These are phyloP conservation scores for Pezicula neosporulosa DNA, from an alignment of 2,329 filamentous ascomycete species.

Conservation along the genomic window DNA sequence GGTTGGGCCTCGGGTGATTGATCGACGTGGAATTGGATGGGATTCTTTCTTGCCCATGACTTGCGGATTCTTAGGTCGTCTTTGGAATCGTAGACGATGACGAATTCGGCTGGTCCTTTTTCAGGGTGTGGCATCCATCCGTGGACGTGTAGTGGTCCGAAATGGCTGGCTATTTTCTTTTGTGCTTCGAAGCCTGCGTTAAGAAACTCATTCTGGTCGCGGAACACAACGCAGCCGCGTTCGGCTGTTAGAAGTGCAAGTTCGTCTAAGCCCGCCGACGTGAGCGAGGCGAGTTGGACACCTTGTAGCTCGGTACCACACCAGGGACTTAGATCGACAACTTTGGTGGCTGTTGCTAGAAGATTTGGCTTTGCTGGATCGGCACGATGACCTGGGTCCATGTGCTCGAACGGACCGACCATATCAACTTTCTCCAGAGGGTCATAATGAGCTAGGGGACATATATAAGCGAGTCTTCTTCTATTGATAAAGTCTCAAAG, in stretches of 20 bases:
- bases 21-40: slow-evolving; percentile 82
- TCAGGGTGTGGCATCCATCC: slow-evolving; percentile 32
- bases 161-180: slow-evolving; percentile 66
- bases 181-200: slow-evolving; percentile 65
- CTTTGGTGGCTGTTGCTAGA: slow-evolving; percentile 53
- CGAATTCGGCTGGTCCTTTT: slow-evolving; percentile 39
- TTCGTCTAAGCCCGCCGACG: slow-evolving; percentile 41
- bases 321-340: slow-evolving; percentile 25
- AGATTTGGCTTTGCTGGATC: slow-evolving; percentile 66
- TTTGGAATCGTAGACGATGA: slow-evolving; percentile 42
- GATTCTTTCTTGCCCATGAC: slow-evolving; percentile 47
- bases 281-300: slow-evolving; percentile 41
- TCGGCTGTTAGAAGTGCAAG: slow-evolving; percentile 42
- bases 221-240: slow-evolving; percentile 57
- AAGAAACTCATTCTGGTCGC: slow-evolving; percentile 61
- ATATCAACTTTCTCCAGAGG: slow-evolving; percentile 21
- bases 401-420: slow-evolving; percentile 56
- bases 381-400: slow-evolving; percentile 71
- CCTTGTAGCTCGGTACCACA: slow-evolving; percentile 28
- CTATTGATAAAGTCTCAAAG: background rate
- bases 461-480: background rate
- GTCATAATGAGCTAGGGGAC: slow-evolving; percentile 18
- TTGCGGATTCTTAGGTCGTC: slow-evolving; percentile 36
- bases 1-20: slow-evolving; percentile 83
- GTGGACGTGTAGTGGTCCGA: slow-evolving; percentile 76